Base-by-base conservation (phyloP, 495 filamentous ascomycete genomes). In the Trichoderma asperelloides region DNA sequence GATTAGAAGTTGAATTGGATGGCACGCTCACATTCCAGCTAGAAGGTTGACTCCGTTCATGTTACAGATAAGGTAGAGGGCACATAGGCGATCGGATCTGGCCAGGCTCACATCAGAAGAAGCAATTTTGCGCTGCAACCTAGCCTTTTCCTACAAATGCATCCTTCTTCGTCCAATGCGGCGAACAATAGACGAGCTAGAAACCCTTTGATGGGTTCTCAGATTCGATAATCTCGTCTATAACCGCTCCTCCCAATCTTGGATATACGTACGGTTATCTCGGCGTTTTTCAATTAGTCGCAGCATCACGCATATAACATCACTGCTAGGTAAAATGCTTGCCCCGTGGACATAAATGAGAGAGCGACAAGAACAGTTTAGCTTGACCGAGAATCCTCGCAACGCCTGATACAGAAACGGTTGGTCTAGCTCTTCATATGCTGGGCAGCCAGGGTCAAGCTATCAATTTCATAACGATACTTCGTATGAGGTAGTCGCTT, bases 41-140 rank as follows among this genome's bases (percentile, higher is more conserved):
- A 28, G 23, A 11, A 28, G 25, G 8, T 2, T 28, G 2, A 11
- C 55, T 28, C 23, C 23, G 55, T 30, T 15, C 47, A 13, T 27
- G 55, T 60, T 11, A 60, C 55, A 60, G 55, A 60, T 60, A 60
- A 60, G 27, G 55, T 30, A 60, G 23, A 60, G 23, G 2, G 55
- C 55, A 25, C 55, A 60, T 25, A 60, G 55, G 55, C 55, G 55
- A 60, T 60, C 55, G 55, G 55, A 60, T 60, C 55, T 25, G 11
- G 30, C 55, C 55, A 60, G 55, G 16, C 27, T 60, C 6, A 25
- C 55, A 18, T 30, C 55, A 60, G 13, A 60, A 60, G 27, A 60
- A 60, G 55, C 55, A 60, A 60, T 30, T 60, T 8, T 60, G 55
- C 25, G 27, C 25, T 60, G 47, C 11, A 60, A 60, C 8, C 55